Evolutionary conservation across 768 basidiomycete species (phyloP), one percentile per base, ranked within the genome.

Genomic region (Collybia mongolica): DNA sequence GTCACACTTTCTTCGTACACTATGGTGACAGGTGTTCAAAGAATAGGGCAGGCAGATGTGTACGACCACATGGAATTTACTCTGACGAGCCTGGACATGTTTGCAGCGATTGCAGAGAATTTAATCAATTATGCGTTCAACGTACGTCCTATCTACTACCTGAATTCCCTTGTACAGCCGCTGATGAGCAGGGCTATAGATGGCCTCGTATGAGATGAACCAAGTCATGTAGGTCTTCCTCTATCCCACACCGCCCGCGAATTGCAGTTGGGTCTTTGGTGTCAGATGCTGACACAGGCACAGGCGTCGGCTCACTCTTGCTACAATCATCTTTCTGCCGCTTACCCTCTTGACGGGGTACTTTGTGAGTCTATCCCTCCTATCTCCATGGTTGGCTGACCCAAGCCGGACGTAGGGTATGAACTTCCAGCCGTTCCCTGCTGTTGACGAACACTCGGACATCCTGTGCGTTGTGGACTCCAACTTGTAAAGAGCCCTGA

Each of bases 81-180:
- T 11, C 64, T 89, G 42, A 69, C 75, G 6, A 83, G 78, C 52
- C 60, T 89, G 46, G 86, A 88, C 54, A 84, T 86, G 77, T 86
- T 86, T 55, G 72, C 79, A 6, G 79, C 73, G 6, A 78, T 86
- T 40, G 72, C 81, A 15, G 83, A 87, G 62, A 87, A 86, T 55
- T 59, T 86, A 50, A 84, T 87, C 53, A 76, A 82, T 49, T 88
- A 82, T 63, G 81, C 84, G 4, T 88, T 88, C 72, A 88, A 88
- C 63, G 84, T 86, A 24, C 11, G 54, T 40, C 19, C 39, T 9
- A 8, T 7, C n/a, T 19, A 40, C 15, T 9, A 54, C 17, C 35
- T 11, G 14, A 15, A 26, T 26, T 43, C 12, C 36, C 45, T 26
- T 28, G 7, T n/a, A 20, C 15, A 48, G 17, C 32, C 11, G 14